Evolutionary conservation across 1,139 yeast genomes (phyloP), one percentile per base, ranked within the genome.

Genomic region (Pneumocystis oryctolagi): DNA sequence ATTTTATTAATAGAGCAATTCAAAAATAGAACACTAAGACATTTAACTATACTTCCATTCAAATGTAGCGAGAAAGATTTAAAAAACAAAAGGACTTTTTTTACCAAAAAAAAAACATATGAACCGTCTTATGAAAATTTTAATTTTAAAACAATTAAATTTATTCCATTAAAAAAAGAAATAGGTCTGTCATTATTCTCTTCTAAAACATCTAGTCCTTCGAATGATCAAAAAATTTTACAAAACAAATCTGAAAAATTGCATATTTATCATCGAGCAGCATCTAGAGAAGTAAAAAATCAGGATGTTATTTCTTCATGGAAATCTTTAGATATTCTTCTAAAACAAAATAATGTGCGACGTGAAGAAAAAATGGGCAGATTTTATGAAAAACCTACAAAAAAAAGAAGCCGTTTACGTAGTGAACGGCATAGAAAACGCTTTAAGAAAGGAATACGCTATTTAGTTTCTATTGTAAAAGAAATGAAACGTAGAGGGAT

Each of bases 341-440:
- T 71, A 9, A 71, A 57, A 57, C 40, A 57, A 35, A 64, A 64
- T 25, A 64, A 42, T 55, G 65, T 64, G 34, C 61, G 60, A 42
- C 58, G 42, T 6, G 61, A 64, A 34, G 62, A 59, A 32, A 56
- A 57, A 12, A 32, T 42, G 57, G 64, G 63, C 18, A 64, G 59
- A 55, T 64, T 61, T 39, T 62, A 62, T 40, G 65, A 64, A 32
- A 62, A 62, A 61, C 65, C 65, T 42, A 64, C 62, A 34, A 62
- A 57, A 39, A 64, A 64, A 59, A 61, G 64, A 30, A 63, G 40
- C 28, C 42, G 65, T 25, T 39, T 64, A 58, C 62, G 61, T 47
- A 60, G 65, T 18, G 62, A 64, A 42, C 58, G 65, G 25, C 65
- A 64, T 58, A 34, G 65, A 31, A 63, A 60, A 60, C 61, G 63